Conservation (phyloP, 2,329 filamentous ascomycete genomes). For the Tricladium varicosporioides region DNA sequence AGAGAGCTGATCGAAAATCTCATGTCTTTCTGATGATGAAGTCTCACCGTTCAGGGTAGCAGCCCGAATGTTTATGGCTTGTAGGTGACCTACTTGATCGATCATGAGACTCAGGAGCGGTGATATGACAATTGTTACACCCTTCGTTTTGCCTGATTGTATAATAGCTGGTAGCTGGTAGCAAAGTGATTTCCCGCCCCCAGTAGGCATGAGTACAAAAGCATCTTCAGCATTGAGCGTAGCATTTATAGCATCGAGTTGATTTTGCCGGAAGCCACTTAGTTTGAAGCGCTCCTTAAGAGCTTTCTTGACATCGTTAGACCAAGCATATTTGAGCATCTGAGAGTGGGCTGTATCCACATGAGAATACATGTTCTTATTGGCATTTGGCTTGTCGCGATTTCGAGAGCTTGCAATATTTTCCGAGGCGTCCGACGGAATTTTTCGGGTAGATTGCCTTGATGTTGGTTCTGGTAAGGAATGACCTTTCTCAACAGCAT, state of each 20-base stretch:
- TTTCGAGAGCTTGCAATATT: constrained; percentile 17
- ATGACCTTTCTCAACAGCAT: constrained; percentile 40
- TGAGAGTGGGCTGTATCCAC: constrained; percentile 40
- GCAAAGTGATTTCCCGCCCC: constrained; percentile 93
- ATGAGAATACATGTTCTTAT: constrained; percentile 32
- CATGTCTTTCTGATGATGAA: constrained; percentile 56
- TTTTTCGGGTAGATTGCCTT: constrained; percentile 10
- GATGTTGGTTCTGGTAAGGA: constrained; percentile 12
- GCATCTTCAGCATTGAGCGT: constrained; percentile 84
- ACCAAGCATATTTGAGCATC: constrained; percentile 74
- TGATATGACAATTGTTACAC: constrained; percentile 92
- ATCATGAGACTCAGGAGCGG: constrained; percentile 95
- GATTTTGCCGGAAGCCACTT: constrained; percentile 83
- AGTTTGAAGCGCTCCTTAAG: constrained; percentile 82
- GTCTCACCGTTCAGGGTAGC: constrained; percentile 80
- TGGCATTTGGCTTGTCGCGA: constrained; percentile 11
- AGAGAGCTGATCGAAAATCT: constrained; percentile 63
- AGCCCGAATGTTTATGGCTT: constrained; percentile 72
- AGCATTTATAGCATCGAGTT: constrained; percentile 93
- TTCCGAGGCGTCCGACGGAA: constrained; percentile 18
- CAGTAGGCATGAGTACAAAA: constrained; percentile 97
- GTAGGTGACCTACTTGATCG: constrained; percentile 87
- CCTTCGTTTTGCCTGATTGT: constrained; percentile 73
- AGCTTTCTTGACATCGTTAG: constrained; percentile 75
- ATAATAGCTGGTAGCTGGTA: constrained; percentile 93